These are phyloP conservation scores for Gossypium schwendimanii DNA, from an alignment of 441 rosid genomes.

Conservation along the genomic window DNA sequence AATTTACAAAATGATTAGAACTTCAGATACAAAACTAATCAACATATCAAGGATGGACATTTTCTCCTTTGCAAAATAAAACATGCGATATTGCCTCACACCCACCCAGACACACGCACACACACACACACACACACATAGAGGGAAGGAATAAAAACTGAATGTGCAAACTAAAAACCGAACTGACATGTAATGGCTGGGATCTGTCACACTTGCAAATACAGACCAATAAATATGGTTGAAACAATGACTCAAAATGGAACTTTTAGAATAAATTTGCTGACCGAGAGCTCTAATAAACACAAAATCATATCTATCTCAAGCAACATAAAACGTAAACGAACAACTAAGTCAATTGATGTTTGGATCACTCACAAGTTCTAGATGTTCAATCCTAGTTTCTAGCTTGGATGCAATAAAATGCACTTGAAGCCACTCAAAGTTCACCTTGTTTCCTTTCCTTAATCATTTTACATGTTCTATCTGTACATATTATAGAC, in stretches of 20 bases:
- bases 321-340: neutral
- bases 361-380: constrained; percentile 51
- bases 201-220: neutral
- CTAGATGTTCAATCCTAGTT: constrained; percentile 59
- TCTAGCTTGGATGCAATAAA: constrained; percentile 71
- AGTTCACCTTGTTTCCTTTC: constrained; percentile 44
- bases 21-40: neutral
- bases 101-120: too few species aligned
- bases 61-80: constrained; percentile 3
- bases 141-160: neutral
- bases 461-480: constrained; percentile 62
- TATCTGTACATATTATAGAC: constrained; percentile 33
- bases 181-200: neutral
- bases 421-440: constrained; percentile 63
- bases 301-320: neutral
- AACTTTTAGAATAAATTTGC: neutral
- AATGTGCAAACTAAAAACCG: neutral
- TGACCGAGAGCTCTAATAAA: neutral
- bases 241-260: neutral
- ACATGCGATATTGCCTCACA: neutral
- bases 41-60: neutral
- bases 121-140: neutral
- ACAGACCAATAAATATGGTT: neutral
- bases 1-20: neutral
- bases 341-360: neutral